Conservation (phyloP, 495 filamentous ascomycete species). For the Rhizodiscina lignyota region DNA sequence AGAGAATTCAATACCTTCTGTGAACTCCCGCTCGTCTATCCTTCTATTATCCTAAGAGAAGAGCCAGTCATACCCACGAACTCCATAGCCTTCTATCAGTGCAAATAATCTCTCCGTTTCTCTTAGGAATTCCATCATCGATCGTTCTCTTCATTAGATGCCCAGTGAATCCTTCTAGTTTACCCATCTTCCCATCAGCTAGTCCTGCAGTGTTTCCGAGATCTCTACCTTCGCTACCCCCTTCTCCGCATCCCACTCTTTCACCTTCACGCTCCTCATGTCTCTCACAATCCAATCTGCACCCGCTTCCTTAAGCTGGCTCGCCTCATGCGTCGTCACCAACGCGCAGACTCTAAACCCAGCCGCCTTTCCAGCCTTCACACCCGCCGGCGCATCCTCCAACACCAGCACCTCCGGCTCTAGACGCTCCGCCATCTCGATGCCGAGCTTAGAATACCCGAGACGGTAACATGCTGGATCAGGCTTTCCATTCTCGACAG, state of each 20-base stretch:
- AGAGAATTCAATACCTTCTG: too few species aligned
- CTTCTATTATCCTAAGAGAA: too few species aligned
- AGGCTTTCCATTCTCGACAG: slow-evolving; percentile 75
- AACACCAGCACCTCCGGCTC: slow-evolving; percentile 46
- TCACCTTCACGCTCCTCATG: slow-evolving; percentile 43
- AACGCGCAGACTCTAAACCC: slow-evolving; percentile 81
- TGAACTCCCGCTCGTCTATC: too few species aligned
- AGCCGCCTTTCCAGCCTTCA: slow-evolving; percentile 71
- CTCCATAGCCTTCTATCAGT: too few species aligned
- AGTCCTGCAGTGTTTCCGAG: slow-evolving; percentile 13
- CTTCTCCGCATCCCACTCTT: slow-evolving; percentile 15
- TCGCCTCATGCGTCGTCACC: slow-evolving; percentile 64
- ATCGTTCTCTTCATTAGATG: too few species aligned
- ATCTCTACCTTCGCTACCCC: slow-evolving; percentile 21
- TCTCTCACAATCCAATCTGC: slow-evolving; percentile 84
- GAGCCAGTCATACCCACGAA: too few species aligned
- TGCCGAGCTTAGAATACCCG: slow-evolving; percentile 44
- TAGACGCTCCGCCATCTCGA: slow-evolving; percentile 20
- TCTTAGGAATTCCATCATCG: too few species aligned
- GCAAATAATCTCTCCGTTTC: too few species aligned
- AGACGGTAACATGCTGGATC: slow-evolving; percentile 71
- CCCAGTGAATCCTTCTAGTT: not conserved
- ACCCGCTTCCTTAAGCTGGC: slow-evolving; percentile 50
- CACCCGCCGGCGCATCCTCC: slow-evolving; percentile 89
- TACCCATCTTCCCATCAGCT: not conserved